Base-by-base conservation (phyloP, 371 early-diverging fungal genomes). In the Mucor saturninus region DNA sequence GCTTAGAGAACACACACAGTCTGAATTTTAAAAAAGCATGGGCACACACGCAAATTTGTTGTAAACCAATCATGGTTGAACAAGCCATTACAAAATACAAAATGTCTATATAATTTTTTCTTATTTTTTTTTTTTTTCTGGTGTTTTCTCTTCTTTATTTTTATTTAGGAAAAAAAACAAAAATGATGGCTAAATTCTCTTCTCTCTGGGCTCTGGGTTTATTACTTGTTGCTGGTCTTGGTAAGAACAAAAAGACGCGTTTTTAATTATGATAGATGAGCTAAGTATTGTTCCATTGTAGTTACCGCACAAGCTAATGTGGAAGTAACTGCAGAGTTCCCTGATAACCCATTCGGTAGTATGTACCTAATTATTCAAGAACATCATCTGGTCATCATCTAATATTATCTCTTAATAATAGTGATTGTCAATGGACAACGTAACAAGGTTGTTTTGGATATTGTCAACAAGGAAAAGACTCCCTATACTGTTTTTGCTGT, bases 381-480 rank as follows among this genome's bases (percentile, higher is more conserved):
- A 45, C 7, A 40, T 30, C 30, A 21, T 57, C 29, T 35, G 21
- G 43, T 38, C n/a, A 9, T 38, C 60, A 28, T 49, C 35, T 52
- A 11, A 59, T 13, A 15, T 42, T 39, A 40, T 9, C n/a, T 26
- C 29, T 32, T 45, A 0, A 6, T 29, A 6, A 1, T 66, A 81
- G 81, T 77, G 52, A 78, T 81, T 45, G 69, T 72, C 45, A 81
- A 81, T 68, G 81, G 81, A 46, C 78, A 81, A 56, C 71, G 73
- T 48, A 81, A 81, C 68, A 74, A 76, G 59, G 73, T 81, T 38
- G 31, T 71, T 43, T 67, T 81, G 62, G 72, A 72, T 13, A 54
- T 81, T 31, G 65, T 59, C 21, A 81, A 78, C 65, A 77, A 81
- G 61, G 81, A 77, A 43, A 61, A 73, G 35, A 61, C 50, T 30